A percentile compares a stretch with the other conserved stretches of the same genome.
phyloP scores from a whole-genome alignment of 768 basidiomycete species.

The Lanmaoa pseudosensibilis region DNA sequence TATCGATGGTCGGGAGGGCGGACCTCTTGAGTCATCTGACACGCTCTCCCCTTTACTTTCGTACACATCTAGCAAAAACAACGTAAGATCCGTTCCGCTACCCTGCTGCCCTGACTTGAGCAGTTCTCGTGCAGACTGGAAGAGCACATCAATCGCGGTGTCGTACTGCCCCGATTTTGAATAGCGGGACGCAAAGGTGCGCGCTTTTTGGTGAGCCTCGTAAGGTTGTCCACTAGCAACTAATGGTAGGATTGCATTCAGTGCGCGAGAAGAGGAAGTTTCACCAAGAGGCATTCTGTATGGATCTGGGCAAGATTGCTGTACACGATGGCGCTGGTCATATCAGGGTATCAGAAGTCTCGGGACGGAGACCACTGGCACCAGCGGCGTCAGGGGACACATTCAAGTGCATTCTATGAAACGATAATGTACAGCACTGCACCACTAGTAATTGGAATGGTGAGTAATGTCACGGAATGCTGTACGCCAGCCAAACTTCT shows the following conservation, averaged over 20 bases:
- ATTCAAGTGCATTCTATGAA: neutral
- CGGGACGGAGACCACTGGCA: conserved; percentile 7
- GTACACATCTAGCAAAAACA: conserved; percentile 82
- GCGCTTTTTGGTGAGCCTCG: conserved; percentile 95
- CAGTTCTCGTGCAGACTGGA: conserved; percentile 84
- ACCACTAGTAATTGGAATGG: neutral
- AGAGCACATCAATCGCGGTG: conserved; percentile 90
- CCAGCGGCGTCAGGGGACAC: neutral
- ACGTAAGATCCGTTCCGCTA: conserved; percentile 83
- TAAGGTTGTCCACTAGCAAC: conserved; percentile 74
- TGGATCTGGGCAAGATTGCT: conserved; percentile 9
- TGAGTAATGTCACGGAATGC: conserved; percentile 56
- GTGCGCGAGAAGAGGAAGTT: conserved; percentile 58
- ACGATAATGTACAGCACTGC: conserved; percentile 1
- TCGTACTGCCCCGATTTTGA: conserved; percentile 77
- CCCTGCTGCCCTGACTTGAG: conserved; percentile 87
- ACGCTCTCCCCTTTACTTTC: conserved; percentile 70
- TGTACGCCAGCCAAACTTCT: conserved; percentile 81
- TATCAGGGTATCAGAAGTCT: conserved; percentile 27
- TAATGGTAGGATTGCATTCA: conserved; percentile 73
- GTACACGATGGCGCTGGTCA: neutral
- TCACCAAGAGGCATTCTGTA: conserved; percentile 26
- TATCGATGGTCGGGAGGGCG: conserved; percentile 26
- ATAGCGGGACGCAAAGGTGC: conserved; percentile 91
- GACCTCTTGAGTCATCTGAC: conserved; percentile 80